These are phyloP conservation scores for Gynochthodes officinalis DNA, from an alignment of 257 asterid genomes.

Conservation along the genomic window DNA sequence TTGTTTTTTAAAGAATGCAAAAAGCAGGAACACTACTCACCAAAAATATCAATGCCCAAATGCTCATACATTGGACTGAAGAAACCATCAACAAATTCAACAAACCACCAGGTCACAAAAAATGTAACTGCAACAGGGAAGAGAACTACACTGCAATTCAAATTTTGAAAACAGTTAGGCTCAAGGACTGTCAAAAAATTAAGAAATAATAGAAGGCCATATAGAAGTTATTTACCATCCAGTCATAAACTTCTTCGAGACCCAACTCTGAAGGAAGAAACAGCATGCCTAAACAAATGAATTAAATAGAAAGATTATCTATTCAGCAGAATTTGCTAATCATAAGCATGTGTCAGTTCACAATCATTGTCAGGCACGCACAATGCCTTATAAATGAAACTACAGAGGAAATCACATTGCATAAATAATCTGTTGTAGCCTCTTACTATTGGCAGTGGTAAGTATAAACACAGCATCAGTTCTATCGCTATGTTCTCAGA, in stretches of 20 bases:
- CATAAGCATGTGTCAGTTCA: neutral
- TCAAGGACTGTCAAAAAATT: neutral
- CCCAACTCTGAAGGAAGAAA: slow-evolving; percentile 86
- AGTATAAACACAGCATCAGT: neutral
- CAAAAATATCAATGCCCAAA: slow-evolving; percentile 79
- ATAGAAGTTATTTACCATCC: slow-evolving; percentile 65
- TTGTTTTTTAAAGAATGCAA: too few species aligned
- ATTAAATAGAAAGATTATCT: slow-evolving; percentile 16
- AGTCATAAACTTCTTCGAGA: slow-evolving; percentile 93
- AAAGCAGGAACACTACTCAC: slow-evolving; percentile 33
- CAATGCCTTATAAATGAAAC: neutral
- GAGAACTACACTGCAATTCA: slow-evolving; percentile 77
- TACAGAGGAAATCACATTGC: neutral
- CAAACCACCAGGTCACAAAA: slow-evolving; percentile 90
- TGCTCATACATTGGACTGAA: slow-evolving; percentile 89
- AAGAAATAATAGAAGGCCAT: slow-evolving; percentile 5
- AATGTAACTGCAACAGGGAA: slow-evolving; percentile 91
- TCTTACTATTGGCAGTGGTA: neutral
- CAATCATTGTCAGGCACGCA: neutral
- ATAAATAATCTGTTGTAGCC: neutral
- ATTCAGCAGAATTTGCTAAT: slow-evolving; percentile 3
- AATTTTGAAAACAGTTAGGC: slow-evolving; percentile 10
- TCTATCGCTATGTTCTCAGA: neutral
- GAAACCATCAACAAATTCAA: slow-evolving; percentile 96
- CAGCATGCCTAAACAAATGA: slow-evolving; percentile 73